These are phyloP conservation scores for Colletotrichum musicola DNA, from an alignment of 2,329 filamentous ascomycete genomes.

Conservation along the genomic window DNA sequence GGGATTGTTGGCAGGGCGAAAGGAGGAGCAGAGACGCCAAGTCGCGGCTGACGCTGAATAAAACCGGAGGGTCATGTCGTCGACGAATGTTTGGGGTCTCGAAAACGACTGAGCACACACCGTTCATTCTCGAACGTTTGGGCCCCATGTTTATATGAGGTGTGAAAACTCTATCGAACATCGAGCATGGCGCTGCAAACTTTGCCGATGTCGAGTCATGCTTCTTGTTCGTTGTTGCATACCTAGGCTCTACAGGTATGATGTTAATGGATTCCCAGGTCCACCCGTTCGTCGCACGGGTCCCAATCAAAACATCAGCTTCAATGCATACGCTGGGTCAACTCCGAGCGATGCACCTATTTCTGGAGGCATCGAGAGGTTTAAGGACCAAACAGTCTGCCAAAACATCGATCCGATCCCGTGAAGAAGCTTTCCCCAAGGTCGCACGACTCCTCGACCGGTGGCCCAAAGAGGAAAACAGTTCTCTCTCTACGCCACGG, in stretches of 20 bases:
- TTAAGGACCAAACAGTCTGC: too few relatives aligned
- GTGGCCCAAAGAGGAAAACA: constrained; percentile 9
- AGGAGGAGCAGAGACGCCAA: constrained; percentile 7
- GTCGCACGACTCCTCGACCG: background rate
- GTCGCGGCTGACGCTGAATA: constrained; percentile 7
- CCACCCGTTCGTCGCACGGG: background rate
- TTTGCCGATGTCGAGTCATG: background rate
- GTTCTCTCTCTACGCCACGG: background rate
- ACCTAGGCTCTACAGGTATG: background rate
- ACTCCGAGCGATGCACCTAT: constrained; percentile 17
- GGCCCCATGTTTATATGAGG: background rate
- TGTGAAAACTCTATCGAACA: background rate
- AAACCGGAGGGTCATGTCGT: background rate
- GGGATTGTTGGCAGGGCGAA: background rate
- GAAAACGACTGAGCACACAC: constrained; percentile 13
- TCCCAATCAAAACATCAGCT: background rate
- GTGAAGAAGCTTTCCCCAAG: background rate
- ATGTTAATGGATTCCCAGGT: background rate
- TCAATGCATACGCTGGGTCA: background rate
- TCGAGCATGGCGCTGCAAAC: background rate
- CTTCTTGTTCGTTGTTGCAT: background rate
- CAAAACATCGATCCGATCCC: background rate
- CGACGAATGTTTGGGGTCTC: constrained; percentile 2
- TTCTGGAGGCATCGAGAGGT: too few relatives aligned
- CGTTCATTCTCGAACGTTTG: constrained; percentile 1